Conservation (phyloP, 345 rosid species). For the Nasturtium officinale region DNA sequence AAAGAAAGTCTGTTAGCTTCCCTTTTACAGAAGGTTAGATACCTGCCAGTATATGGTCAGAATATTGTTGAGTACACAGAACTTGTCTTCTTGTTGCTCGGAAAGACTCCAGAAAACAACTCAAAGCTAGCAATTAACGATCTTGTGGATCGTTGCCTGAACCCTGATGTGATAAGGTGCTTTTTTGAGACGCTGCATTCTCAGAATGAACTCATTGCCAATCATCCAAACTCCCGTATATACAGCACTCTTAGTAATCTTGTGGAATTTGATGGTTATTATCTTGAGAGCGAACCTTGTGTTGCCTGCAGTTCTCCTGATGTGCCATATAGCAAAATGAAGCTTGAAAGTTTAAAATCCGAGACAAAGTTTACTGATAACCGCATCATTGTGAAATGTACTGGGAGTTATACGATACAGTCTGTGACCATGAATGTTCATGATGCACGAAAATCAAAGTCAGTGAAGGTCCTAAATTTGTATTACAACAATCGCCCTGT, state of each 20-base stretch:
- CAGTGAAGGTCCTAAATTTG: conserved; percentile 93
- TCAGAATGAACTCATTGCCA: conserved; percentile 96
- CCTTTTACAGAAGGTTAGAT: conserved; percentile 69
- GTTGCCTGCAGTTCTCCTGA: conserved; percentile 99
- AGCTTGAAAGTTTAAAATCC: conserved; percentile 94
- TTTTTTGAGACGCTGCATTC: conserved; percentile 89
- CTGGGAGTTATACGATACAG: conserved; percentile 97
- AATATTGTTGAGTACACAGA: conserved; percentile 94
- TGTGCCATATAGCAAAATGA: conserved; percentile 97
- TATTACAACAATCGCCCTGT: conserved; percentile 97
- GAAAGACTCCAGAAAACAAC: conserved; percentile 75
- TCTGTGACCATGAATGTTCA: conserved; percentile 98
- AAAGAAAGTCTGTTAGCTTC: conserved; percentile 73
- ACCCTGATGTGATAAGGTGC: conserved; percentile 69
- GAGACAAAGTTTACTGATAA: conserved; percentile 98
- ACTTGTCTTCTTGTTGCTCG: conserved; percentile 76
- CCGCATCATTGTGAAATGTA: conserved; percentile 95
- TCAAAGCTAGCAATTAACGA: conserved; percentile 70
- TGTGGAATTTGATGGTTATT: conserved; percentile 98
- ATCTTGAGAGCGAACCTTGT: conserved; percentile 99
- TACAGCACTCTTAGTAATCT: conserved; percentile 89
- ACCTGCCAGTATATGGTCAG: conserved; percentile 91
- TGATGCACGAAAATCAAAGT: conserved; percentile 96
- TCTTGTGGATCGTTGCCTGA: conserved; percentile 78
- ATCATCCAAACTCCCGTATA: conserved; percentile 98